phyloP scores from a whole-genome alignment of 2,329 filamentous ascomycete species.

The Arthrobotrys entomopaga region DNA sequence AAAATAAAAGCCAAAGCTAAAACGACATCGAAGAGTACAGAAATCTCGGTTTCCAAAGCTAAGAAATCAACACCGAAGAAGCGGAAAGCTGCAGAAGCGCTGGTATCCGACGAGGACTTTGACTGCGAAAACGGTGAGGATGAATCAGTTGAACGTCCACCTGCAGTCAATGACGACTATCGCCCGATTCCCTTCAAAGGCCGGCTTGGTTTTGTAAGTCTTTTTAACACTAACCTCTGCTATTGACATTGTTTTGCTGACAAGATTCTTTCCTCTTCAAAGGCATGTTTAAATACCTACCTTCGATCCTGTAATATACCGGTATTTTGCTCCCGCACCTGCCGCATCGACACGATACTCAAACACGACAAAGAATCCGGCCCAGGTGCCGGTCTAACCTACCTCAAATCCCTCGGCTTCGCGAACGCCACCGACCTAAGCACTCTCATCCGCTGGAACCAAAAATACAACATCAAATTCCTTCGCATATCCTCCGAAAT shows the following conservation, averaged over 20 bases:
- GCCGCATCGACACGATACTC: constrained; percentile 87
- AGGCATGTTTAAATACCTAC: constrained; percentile 93
- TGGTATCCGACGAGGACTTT: constrained; percentile 13
- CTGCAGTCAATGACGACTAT: constrained; percentile 82
- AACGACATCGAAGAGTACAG: not conserved
- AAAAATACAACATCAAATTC: constrained; percentile 90
- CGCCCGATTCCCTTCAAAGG: constrained; percentile 92
- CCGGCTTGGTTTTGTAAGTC: constrained; percentile 82
- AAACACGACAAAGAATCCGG: constrained; percentile 72
- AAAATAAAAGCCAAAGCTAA: constrained; percentile 1
- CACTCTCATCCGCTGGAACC: constrained; percentile 92
- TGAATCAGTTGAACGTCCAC: constrained; percentile 68
- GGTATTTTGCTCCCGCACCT: constrained; percentile 90
- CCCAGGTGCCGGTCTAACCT: constrained; percentile 67
- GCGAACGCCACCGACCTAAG: constrained; percentile 83
- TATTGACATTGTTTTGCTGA: not conserved
- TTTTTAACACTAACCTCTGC: constrained; percentile 5
- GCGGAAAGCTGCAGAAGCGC: constrained; percentile 14
- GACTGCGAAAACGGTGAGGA: constrained; percentile 3
- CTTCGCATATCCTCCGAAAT: constrained; percentile 93
- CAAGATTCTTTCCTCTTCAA: not conserved
- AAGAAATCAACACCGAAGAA: constrained; percentile 22
- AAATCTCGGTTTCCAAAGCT: not conserved
- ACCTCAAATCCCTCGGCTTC: constrained; percentile 79
- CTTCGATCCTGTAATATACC: constrained; percentile 81